phyloP scores from a whole-genome alignment of 257 asterid genomes.

The Misopates orontium region DNA sequence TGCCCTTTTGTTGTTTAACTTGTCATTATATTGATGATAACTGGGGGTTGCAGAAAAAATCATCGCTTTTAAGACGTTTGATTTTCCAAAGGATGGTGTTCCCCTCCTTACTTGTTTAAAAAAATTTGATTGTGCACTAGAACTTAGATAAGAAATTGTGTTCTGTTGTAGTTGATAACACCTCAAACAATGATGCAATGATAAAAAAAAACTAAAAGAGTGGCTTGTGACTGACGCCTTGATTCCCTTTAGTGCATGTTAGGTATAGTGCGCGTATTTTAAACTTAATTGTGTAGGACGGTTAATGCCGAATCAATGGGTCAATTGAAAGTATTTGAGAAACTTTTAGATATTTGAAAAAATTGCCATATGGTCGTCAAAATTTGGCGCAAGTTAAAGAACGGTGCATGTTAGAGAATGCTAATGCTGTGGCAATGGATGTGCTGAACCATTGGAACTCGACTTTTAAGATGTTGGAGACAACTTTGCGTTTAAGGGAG shows the following conservation, averaged over 20 bases:
- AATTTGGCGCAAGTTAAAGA: not conserved
- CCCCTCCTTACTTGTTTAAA: not conserved
- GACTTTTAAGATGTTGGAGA: not conserved
- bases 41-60: not conserved
- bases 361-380: not conserved
- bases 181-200: not conserved
- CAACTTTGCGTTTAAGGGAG: not conserved
- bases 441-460: not conserved
- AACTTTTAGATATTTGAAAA: not conserved
- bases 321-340: not conserved
- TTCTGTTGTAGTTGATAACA: not conserved
- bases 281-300: slow-evolving; percentile 4
- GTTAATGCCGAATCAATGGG: not conserved
- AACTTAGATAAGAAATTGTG: not conserved
- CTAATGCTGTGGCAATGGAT: not conserved
- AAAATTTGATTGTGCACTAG: not conserved
- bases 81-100: not conserved
- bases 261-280: not conserved
- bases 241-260: not conserved
- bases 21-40: not conserved
- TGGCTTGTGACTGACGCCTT: not conserved
- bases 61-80: not conserved
- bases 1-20: not conserved
- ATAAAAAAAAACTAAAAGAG: not conserved
- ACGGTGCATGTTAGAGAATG: not conserved